A percentile compares a stretch with the other conserved stretches of the same genome.
These are phyloP conservation scores for Phytophthora quininea DNA, from an alignment of 352 stramenopile genomes.

Conservation along the genomic window DNA sequence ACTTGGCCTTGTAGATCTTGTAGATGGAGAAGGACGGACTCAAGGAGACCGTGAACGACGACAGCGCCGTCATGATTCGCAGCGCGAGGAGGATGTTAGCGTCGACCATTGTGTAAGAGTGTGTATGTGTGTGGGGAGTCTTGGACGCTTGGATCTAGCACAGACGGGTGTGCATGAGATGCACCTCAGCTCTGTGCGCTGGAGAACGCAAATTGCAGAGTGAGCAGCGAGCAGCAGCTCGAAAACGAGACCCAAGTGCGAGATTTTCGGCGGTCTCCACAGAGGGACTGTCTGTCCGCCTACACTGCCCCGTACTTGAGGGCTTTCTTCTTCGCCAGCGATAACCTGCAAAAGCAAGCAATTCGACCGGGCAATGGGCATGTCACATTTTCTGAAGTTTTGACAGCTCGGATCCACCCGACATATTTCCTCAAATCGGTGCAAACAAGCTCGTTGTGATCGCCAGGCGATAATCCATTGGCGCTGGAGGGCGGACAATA, in stretches of 20 bases:
- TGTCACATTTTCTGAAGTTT: constrained; percentile 40
- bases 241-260: background rate
- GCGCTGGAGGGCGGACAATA: constrained; percentile 14
- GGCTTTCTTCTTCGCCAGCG: background rate
- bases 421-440: background rate
- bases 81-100: constrained; percentile 25
- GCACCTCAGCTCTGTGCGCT: constrained; percentile 14
- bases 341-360: background rate
- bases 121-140: background rate
- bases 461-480: constrained; percentile 1
- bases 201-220: constrained; percentile 26
- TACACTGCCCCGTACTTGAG: constrained; percentile 7
- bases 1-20: constrained; percentile 46
- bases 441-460: background rate
- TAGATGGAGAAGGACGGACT: constrained; percentile 43
- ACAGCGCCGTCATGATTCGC: constrained; percentile 37
- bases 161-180: constrained; percentile 6
- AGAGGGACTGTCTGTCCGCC: constrained; percentile 22
- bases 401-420: constrained; percentile 15
- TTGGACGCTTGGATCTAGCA: constrained; percentile 1
- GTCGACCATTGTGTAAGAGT: constrained; percentile 34
- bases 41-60: constrained; percentile 44
- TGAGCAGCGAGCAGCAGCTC: constrained; percentile 9
- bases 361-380: constrained; percentile 10
- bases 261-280: constrained; percentile 20